Base-by-base conservation (phyloP, 495 filamentous ascomycete species). In the Cladorrhinum samala region DNA sequence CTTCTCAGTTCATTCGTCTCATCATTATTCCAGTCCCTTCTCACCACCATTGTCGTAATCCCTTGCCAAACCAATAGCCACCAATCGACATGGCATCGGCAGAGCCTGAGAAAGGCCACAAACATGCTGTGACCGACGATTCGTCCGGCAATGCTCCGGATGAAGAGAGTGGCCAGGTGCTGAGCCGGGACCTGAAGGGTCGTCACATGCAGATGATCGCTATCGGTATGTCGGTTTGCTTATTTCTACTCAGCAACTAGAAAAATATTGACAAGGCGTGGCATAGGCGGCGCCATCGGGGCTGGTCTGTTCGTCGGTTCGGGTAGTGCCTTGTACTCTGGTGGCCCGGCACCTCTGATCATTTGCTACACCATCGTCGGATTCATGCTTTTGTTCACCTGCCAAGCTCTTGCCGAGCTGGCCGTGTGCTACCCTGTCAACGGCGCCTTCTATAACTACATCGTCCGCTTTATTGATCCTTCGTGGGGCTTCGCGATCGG, bases 401-500 rank as follows among this genome's bases (percentile, higher is more conserved):
- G 72, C 67, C 68, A 84, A 54, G 83, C 84, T 23, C 68, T 88
- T 37, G 84, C 80, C 58, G 85, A 88, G 68, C 58, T 88, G 52
- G 83, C 84, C 33, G 78, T 85, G 39, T 64, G 85, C 61, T 87
- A 81, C 49, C 84, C 84, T 9, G 74, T 84, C 53, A 81, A 81
- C 44, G 85, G 75, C 30, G 68, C 73, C 49, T 70, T 78, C 58
- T 76, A 72, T 41, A 70, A 83, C 21, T 85, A 86, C 42, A 80
- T 84, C 43, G 71, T 83, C 53, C 79, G 85, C 54, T 84, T 89
- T 56, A 73, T 87, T 52, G 82, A 87, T 55, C 80, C 83, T 21
- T 82, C 83, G 55, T 79, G 89, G 69, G 87, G 88, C 16, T 91
- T 91, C 60, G 84, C 87, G 49, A 86, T 91, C 70, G 88, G 88